These are phyloP conservation scores for Colletotrichum navitas DNA, from an alignment of 2,329 filamentous ascomycete genomes.

Conservation along the genomic window DNA sequence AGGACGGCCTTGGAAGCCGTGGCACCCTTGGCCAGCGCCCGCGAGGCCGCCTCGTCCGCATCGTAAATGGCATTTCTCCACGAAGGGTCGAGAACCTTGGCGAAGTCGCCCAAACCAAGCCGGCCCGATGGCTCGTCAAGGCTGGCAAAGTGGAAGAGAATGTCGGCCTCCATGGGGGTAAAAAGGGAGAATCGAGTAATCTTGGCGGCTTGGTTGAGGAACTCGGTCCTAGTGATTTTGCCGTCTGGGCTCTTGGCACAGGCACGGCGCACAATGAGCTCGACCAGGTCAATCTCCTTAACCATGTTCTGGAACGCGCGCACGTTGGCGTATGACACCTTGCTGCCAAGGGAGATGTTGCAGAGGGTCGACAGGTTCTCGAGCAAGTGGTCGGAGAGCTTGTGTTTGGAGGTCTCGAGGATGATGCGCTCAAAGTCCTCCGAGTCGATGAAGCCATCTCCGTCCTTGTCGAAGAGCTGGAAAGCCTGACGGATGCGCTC, in stretches of 20 bases:
- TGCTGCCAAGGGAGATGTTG: slow-evolving; percentile 91
- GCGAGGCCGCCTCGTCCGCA: slow-evolving; percentile 58
- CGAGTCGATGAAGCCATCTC: slow-evolving; percentile 94
- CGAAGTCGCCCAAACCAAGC: slow-evolving; percentile 85
- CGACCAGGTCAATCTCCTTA: slow-evolving; percentile 96
- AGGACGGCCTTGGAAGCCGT: slow-evolving; percentile 64
- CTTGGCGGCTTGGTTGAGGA: slow-evolving; percentile 91
- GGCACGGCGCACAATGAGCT: slow-evolving; percentile 91
- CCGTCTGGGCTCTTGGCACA: slow-evolving; percentile 86
- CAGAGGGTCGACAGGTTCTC: slow-evolving; percentile 92
- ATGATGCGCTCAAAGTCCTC: slow-evolving; percentile 98
- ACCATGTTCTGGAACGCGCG: slow-evolving; percentile 98
- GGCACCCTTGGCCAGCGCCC: slow-evolving; percentile 59
- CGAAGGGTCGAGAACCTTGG: slow-evolving; percentile 93
- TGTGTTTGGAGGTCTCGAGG: slow-evolving; percentile 90
- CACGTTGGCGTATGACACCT: slow-evolving; percentile 98
- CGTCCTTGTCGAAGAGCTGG: slow-evolving; percentile 89
- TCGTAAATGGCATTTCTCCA: slow-evolving; percentile 78
- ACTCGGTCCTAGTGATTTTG: slow-evolving; percentile 94
- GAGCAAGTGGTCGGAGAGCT: slow-evolving; percentile 95
- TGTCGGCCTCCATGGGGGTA: slow-evolving; percentile 98
- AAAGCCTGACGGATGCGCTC: slow-evolving; percentile 97
- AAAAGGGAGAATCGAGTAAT: slow-evolving; percentile 95
- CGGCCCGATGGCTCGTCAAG: slow-evolving; percentile 90
- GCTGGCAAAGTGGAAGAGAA: slow-evolving; percentile 97